These are phyloP conservation scores for Chaetoscypha palmicola DNA, from an alignment of 2,329 filamentous ascomycete species.

Conservation along the genomic window DNA sequence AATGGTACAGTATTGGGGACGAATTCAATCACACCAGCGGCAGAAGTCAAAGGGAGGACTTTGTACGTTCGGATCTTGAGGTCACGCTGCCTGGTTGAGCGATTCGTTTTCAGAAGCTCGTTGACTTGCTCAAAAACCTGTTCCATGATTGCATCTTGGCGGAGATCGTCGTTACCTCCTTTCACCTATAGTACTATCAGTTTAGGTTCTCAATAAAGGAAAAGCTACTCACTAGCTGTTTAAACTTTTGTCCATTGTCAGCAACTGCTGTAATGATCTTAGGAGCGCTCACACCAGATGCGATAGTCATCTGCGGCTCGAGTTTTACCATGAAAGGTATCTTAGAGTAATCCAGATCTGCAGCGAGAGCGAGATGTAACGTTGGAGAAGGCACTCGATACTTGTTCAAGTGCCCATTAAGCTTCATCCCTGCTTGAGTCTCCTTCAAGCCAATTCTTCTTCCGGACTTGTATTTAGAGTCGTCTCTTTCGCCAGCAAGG, in stretches of 20 bases:
- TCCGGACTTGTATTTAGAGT: conserved; percentile 60
- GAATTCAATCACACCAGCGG: conserved; percentile 92
- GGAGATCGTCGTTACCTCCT: conserved; percentile 89
- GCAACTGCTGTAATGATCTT: conserved; percentile 84
- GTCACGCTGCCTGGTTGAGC: conserved; percentile 78
- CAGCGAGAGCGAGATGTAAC: conserved; percentile 70
- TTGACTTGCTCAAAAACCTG: conserved; percentile 97
- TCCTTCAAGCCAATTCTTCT: conserved; percentile 58
- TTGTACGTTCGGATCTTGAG: conserved; percentile 95
- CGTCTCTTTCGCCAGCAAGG: conserved; percentile 58
- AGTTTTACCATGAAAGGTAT: conserved; percentile 70
- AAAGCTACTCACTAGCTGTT: conserved; percentile 60
- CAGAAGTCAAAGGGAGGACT: conserved; percentile 79
- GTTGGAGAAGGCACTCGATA: conserved; percentile 81
- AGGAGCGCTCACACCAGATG: conserved; percentile 82
- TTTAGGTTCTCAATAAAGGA: conserved; percentile 1
- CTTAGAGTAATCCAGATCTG: conserved; percentile 66
- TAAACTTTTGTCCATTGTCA: conserved; percentile 72
- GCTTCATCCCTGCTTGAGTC: conserved; percentile 51
- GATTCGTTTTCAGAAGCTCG: conserved; percentile 77
- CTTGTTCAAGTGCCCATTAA: conserved; percentile 56
- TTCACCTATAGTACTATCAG: conserved; percentile 55
- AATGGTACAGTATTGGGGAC: conserved; percentile 89
- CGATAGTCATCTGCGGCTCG: conserved; percentile 71
- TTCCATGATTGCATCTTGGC: conserved; percentile 98